phyloP scores from a whole-genome alignment of 1,284 basidiomycete species.

The Moesziomyces aphidis region DNA sequence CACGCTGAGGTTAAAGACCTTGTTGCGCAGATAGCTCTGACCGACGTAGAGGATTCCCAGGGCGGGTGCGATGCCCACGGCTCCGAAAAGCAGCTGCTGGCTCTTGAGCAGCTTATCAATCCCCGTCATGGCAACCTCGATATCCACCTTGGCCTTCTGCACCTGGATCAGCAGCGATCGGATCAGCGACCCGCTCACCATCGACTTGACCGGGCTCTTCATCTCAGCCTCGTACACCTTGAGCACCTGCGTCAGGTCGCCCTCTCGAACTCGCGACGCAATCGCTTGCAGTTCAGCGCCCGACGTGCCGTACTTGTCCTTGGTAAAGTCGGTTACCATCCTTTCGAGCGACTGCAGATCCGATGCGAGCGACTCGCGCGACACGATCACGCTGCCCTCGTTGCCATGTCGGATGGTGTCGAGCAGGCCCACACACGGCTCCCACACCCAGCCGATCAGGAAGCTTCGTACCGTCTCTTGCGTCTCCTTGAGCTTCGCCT shows the following conservation, averaged over 20 bases:
- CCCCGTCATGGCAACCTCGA: conserved; percentile 84
- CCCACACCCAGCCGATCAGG: conserved; percentile 84
- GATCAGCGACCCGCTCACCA: conserved; percentile 82
- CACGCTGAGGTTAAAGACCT: conserved; percentile 71
- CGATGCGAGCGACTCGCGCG: conserved; percentile 80
- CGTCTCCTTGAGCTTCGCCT: conserved; percentile 73
- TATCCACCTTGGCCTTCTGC: conserved; percentile 96
- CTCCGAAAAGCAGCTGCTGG: conserved; percentile 96
- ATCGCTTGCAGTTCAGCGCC: conserved; percentile 74
- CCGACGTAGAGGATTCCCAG: conserved; percentile 80
- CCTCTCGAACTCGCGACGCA: conserved; percentile 77
- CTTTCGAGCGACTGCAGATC: conserved; percentile 90
- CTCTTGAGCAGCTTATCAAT: conserved; percentile 93
- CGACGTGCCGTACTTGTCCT: conserved; percentile 79
- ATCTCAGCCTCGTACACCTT: conserved; percentile 93
- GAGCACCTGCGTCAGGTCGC: conserved; percentile 89
- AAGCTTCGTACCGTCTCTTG: conserved; percentile 81
- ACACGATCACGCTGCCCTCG: conserved; percentile 76
- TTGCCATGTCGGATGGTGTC: conserved; percentile 84
- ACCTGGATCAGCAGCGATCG: conserved; percentile 91
- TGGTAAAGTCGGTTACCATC: conserved; percentile 87
- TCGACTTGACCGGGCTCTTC: conserved; percentile 82
- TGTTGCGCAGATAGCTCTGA: conserved; percentile 71
- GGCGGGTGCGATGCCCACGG: conserved; percentile 93
- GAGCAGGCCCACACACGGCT: conserved; percentile 84